A percentile compares a stretch with the other conserved stretches of the same genome.
Evolutionary conservation across 179 eudicot genomes (phyloP).

Genomic region (Silene vulgaris): DNA sequence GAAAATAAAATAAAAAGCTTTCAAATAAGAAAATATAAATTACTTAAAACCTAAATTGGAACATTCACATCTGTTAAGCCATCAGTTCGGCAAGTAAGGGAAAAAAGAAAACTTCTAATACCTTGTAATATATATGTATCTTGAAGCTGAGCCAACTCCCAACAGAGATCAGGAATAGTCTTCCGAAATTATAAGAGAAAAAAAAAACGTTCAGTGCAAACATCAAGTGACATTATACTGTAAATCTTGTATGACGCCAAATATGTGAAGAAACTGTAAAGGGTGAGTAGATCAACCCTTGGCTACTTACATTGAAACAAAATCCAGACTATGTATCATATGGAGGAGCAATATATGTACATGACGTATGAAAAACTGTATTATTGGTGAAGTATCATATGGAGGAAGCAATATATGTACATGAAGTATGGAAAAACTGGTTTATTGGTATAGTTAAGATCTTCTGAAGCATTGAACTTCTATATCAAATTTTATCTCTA

Average conservation of each 20-base stretch:
- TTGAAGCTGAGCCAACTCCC: constrained; percentile 99
- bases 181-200: constrained; percentile 29
- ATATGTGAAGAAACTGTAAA: not conserved
- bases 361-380: not conserved
- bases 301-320: not conserved
- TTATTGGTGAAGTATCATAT: too few species aligned
- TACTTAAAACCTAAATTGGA: not conserved
- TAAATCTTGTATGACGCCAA: not conserved
- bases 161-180: constrained; percentile 96
- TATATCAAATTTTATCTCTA: not conserved
- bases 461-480: not conserved
- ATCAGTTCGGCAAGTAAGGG: not conserved
- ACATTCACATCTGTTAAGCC: constrained; percentile 8
- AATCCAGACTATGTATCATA: not conserved
- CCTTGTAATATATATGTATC: constrained; percentile 99
- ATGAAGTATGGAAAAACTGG: not conserved
- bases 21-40: not conserved
- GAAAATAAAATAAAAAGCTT: not conserved
- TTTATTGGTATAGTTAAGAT: not conserved
- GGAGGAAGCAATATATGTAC: too few species aligned
- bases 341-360: not conserved
- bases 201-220: constrained; percentile 12
- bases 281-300: not conserved
- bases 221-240: not conserved
- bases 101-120: constrained; percentile 25